Evolutionary conservation across 176 grass and related monocot genomes (phyloP).

Genomic region (Elaeis guineensis): DNA sequence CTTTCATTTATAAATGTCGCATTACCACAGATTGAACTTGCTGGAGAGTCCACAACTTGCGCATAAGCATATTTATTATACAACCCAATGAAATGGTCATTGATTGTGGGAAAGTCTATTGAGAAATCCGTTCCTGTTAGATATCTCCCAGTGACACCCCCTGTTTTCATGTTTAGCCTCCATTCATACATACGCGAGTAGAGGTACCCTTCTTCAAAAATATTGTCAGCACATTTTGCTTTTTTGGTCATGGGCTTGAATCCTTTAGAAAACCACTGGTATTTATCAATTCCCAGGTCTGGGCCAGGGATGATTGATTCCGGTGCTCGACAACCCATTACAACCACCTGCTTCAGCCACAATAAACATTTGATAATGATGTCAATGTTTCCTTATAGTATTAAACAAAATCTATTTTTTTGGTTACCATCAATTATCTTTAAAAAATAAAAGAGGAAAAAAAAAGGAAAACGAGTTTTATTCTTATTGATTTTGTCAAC

Average conservation of each 20-base stretch:
- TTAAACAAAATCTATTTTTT: too few species aligned
- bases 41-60: slow-evolving; percentile 35
- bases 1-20: not conserved
- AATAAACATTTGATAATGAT: slow-evolving; percentile 1
- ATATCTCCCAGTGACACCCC: slow-evolving; percentile 27
- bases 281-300: slow-evolving; percentile 1
- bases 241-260: slow-evolving; percentile 3
- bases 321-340: slow-evolving; percentile 25
- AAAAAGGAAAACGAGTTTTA: too few species aligned
- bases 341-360: slow-evolving; percentile 20
- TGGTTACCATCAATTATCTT: too few species aligned
- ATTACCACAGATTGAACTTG: slow-evolving; percentile 9
- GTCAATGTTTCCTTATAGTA: not conserved
- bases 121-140: slow-evolving; percentile 30
- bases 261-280: not conserved
- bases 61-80: slow-evolving; percentile 36
- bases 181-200: slow-evolving; percentile 30
- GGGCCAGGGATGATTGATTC: slow-evolving; percentile 47
- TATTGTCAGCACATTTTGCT: slow-evolving; percentile 1
- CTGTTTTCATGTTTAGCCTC: slow-evolving; percentile 48
- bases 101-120: slow-evolving; percentile 39
- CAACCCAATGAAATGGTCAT: slow-evolving; percentile 29
- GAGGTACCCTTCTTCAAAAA: slow-evolving; percentile 4
- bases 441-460: too few species aligned
- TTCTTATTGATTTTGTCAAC: too few species aligned